These are phyloP conservation scores for Pogostemon cablin DNA, from an alignment of 257 asterid genomes.

Conservation along the genomic window DNA sequence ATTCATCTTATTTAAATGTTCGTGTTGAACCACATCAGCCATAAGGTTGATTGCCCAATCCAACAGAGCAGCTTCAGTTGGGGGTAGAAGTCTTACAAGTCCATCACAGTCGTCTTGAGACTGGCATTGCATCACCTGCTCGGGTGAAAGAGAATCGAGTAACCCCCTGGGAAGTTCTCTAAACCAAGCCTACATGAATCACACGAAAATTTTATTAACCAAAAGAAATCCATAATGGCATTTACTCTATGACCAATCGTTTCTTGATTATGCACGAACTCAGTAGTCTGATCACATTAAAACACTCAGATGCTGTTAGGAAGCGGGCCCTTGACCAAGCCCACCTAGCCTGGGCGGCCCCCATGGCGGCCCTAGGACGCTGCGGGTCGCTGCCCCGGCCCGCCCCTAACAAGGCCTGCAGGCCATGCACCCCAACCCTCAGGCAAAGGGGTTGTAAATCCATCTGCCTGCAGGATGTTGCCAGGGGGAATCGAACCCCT, in stretches of 20 bases:
- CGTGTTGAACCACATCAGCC: slow-evolving; percentile 89
- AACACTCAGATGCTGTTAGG: not conserved
- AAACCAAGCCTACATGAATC: slow-evolving; percentile 81
- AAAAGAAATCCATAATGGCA: not conserved
- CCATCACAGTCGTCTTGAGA: slow-evolving; percentile 73
- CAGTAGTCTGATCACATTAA: slow-evolving; percentile 2
- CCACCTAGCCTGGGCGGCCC: no score
- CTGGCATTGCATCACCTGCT: slow-evolving; percentile 90
- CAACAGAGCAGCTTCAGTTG: slow-evolving; percentile 74
- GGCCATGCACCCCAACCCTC: no score
- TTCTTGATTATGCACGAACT: not conserved
- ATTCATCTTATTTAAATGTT: slow-evolving; percentile 84
- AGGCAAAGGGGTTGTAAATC: no score
- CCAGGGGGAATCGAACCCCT: no score
- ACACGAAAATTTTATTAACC: slow-evolving; percentile 9
- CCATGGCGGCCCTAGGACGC: no score
- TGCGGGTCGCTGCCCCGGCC: no score
- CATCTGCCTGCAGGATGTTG: no score
- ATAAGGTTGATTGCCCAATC: slow-evolving; percentile 93
- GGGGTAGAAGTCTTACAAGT: slow-evolving; percentile 78
- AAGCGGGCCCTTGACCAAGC: no score
- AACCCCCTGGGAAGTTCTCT: slow-evolving; percentile 95
- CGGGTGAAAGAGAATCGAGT: slow-evolving; percentile 77
- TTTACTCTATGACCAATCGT: not conserved
- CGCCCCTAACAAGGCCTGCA: no score